Evolutionary conservation across 805 yeast genomes (phyloP), one percentile per base, ranked within the genome.

Genomic region (Diddensiella santjacobensis): DNA sequence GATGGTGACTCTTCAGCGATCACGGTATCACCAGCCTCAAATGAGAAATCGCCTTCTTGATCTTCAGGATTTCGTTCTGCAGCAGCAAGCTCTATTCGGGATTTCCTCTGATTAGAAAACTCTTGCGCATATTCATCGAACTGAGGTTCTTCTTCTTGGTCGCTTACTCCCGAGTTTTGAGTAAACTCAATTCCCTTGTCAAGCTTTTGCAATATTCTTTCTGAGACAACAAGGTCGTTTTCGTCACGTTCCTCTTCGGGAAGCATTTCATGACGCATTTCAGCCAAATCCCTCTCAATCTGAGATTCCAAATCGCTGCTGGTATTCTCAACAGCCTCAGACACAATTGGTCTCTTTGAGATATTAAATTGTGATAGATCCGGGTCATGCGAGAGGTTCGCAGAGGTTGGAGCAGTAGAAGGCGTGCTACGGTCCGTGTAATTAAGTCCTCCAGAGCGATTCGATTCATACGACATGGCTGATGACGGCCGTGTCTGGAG

Each of bases 31-130:
- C 13, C 11, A 8, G 8, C 31, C 6, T 38, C 48, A 19, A 44
- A 44, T n/a, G 48, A 44, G 20, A 37, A 44, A 22, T 44, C 48
- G 8, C 11, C 31, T 8, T 35, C 15, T 17, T 17, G 8, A 17
- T 35, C 38, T 6, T 8, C 8, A 13, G 13, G 13, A 26, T 26
- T 13, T 35, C 15, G 20, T 17, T 35, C 38, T 17, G 19, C 42
- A 38, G 18, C 42, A 6, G 39, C 39, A 22, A 26, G 30, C 30
- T 40, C 44, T n/a, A 15, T 26, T 13, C 13, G 18, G 10, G 44
- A 40, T 23, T 23, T 19, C 36, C 30, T 26, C n/a, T 13, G 22
- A 23, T 26, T 24, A n/a, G 30, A 22, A n/a, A 15, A 8, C 8
- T 6, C 8, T 35, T 35, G 19, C 33, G 10, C 13, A 11, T 29